A percentile compares a stretch with the other conserved stretches of the same genome.
These are phyloP conservation scores for Wickerhamomyces canadensis DNA, from an alignment of 805 yeast species.

Conservation along the genomic window DNA sequence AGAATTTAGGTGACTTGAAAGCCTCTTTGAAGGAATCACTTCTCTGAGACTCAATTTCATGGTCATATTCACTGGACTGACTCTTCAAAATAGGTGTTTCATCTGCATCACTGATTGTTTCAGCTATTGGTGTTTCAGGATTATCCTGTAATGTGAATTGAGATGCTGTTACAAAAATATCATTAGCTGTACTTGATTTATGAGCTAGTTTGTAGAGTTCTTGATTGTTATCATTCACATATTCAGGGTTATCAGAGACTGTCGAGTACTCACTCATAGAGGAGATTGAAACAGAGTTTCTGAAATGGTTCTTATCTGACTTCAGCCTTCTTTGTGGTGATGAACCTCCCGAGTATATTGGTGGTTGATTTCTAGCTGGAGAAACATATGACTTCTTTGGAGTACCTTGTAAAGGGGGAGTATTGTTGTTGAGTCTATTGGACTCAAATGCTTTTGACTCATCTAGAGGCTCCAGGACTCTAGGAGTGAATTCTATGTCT, in stretches of 20 bases:
- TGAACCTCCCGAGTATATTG: neutral
- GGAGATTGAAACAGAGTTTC: conserved; percentile 16
- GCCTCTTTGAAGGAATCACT: neutral
- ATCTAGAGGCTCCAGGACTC: conserved; percentile 8
- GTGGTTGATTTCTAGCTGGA: neutral
- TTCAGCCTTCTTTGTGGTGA: conserved; percentile 3
- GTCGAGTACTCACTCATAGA: conserved; percentile 22
- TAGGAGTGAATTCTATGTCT: conserved; percentile 4
- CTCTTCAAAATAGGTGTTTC: neutral
- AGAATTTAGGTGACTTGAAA: conserved; percentile 18
- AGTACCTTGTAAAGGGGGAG: neutral
- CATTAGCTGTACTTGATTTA: conserved; percentile 20
- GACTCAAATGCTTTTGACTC: conserved; percentile 6
- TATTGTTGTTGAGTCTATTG: neutral
- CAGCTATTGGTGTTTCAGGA: neutral
- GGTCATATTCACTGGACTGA: neutral
- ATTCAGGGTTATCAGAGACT: conserved; percentile 10
- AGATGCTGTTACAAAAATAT: conserved; percentile 34
- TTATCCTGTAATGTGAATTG: conserved; percentile 26
- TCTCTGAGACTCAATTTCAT: neutral
- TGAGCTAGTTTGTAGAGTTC: conserved; percentile 15
- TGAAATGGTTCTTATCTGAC: conserved; percentile 3
- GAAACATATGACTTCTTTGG: neutral
- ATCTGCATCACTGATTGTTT: neutral
- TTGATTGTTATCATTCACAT: conserved; percentile 5